Evolutionary conservation across 345 rosid genomes (phyloP).

Genomic region (Gossypium anomalum): DNA sequence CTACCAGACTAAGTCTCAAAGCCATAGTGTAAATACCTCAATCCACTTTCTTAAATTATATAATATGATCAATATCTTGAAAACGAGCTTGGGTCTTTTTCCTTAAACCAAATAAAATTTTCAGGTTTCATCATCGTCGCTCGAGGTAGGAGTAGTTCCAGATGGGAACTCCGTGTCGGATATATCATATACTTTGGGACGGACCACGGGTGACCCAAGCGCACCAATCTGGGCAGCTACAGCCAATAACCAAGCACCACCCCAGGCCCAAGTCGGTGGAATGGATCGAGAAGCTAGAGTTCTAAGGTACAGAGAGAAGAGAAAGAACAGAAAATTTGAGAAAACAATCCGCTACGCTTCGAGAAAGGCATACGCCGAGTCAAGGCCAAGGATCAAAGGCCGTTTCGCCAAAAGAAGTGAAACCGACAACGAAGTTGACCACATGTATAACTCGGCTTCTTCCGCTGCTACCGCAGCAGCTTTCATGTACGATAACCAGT

Average conservation of each 20-base stretch:
- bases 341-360: conserved; percentile 95
- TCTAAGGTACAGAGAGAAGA: conserved; percentile 89
- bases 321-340: conserved; percentile 93
- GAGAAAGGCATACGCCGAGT: conserved; percentile 90
- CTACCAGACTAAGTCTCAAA: conserved; percentile 37
- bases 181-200: conserved; percentile 48
- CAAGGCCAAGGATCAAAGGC: conserved; percentile 91
- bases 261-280: conserved; percentile 25
- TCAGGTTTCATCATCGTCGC: conserved; percentile 82
- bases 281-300: conserved; percentile 86
- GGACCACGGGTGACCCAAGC: conserved; percentile 29
- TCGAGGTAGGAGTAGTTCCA: conserved; percentile 84
- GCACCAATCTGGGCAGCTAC: conserved; percentile 20
- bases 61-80: neutral
- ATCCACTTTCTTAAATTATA: neutral
- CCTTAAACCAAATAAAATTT: neutral
- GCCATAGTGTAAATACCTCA: conserved; percentile 47
- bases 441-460: conserved; percentile 15
- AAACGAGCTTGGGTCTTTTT: neutral
- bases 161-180: conserved; percentile 64
- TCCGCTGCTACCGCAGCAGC: conserved; percentile 16
- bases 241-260: conserved; percentile 27
- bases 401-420: conserved; percentile 81
- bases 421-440: conserved; percentile 37
- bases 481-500: conserved; percentile 34